Percentiles rank a stretch among this genome's conserved stretches.
phyloP scores from a whole-genome alignment of 2,329 filamentous ascomycete species.

The Paramyrothecium roridum region DNA sequence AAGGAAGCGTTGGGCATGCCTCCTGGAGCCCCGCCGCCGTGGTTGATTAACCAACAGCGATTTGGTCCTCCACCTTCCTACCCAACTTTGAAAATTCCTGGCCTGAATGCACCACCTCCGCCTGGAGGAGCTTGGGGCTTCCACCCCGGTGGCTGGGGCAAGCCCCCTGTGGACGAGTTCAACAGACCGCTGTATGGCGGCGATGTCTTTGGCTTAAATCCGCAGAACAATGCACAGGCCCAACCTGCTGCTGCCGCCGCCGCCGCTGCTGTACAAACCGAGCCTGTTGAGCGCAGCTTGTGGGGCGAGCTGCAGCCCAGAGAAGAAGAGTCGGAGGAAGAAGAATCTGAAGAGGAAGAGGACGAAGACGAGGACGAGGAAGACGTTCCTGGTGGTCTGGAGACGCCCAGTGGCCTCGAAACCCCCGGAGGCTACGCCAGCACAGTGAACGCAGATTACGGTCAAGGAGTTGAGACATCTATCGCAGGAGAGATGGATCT shows the following conservation, averaged over 20 bases:
- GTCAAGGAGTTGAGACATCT: constrained; percentile 66
- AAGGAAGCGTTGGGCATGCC: constrained; percentile 94
- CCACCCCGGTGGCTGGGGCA: constrained; percentile 91
- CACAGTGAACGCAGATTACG: constrained; percentile 76
- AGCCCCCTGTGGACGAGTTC: constrained; percentile 90
- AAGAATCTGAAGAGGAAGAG: constrained; percentile 74
- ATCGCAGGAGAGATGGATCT: constrained; percentile 87
- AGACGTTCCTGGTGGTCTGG: constrained; percentile 61
- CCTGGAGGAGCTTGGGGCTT: constrained; percentile 91
- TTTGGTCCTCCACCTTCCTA: constrained; percentile 93
- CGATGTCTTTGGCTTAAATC: constrained; percentile 82
- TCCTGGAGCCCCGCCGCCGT: constrained; percentile 87
- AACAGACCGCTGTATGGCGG: constrained; percentile 90
- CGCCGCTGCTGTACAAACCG: constrained; percentile 49
- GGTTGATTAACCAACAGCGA: constrained; percentile 95
- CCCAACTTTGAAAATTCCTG: constrained; percentile 90
- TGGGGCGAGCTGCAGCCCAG: constrained; percentile 91
- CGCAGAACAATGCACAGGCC: constrained; percentile 32
- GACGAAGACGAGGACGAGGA: constrained; percentile 61
- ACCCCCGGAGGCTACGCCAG: constrained; percentile 80
- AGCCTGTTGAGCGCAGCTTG: constrained; percentile 79
- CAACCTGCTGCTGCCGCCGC: constrained; percentile 23
- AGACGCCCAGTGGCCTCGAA: constrained; percentile 74
- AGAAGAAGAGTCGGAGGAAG: constrained; percentile 68
- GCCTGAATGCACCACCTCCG: constrained; percentile 89